phyloP scores from a whole-genome alignment of 2,329 filamentous ascomycete genomes.

The Alternaria rosae region DNA sequence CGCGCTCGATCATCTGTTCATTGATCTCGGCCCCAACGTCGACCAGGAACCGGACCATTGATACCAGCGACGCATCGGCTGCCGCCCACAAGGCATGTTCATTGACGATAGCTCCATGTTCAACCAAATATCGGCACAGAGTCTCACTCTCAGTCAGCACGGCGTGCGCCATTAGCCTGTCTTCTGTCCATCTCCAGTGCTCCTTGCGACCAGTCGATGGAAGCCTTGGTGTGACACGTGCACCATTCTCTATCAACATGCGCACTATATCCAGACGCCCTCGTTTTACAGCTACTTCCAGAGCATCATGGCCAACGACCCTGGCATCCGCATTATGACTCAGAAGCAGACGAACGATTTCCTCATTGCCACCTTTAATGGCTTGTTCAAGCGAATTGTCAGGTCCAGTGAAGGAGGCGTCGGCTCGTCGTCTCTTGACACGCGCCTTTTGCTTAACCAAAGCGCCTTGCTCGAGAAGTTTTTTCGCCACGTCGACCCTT shows the following conservation, averaged over 20 bases:
- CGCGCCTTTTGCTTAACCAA: background rate
- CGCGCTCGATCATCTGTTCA: background rate
- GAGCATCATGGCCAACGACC: background rate
- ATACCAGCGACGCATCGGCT: background rate
- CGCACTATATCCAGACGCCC: slow-evolving; percentile 13
- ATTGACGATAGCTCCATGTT: background rate
- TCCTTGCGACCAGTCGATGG: background rate
- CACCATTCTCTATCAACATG: slow-evolving; percentile 9
- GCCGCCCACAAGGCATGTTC: background rate
- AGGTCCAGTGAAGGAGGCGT: background rate
- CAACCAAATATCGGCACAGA: background rate
- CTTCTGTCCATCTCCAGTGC: background rate
- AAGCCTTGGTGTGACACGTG: background rate
- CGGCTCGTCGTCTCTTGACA: too few species aligned
- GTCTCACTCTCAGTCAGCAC: background rate
- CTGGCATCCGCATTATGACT: slow-evolving; percentile 2
- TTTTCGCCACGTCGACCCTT: slow-evolving; percentile 5
- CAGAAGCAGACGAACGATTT: slow-evolving; percentile 8
- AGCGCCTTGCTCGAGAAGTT: background rate
- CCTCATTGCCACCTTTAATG: slow-evolving; percentile 8
- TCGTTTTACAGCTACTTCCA: background rate
- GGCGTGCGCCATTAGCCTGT: background rate
- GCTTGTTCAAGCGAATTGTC: slow-evolving; percentile 1
- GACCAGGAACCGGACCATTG: background rate
- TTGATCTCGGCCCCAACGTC: background rate